phyloP scores from a whole-genome alignment of 805 yeast species.

The Cyberlindnera mrakii region DNA sequence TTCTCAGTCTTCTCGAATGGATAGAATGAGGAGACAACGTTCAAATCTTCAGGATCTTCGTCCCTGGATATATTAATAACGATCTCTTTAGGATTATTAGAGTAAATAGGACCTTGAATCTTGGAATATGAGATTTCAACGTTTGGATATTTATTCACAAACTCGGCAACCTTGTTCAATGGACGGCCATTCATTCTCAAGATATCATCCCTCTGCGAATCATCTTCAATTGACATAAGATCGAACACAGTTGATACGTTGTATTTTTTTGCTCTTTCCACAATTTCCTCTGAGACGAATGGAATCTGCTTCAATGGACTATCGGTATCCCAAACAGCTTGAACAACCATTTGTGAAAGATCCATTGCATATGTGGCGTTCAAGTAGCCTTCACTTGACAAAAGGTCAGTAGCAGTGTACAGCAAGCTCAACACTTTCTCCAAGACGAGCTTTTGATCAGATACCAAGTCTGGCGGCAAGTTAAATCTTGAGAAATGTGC shows the following conservation, averaged over 20 bases:
- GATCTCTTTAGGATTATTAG: constrained; percentile 44
- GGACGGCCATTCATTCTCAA: constrained; percentile 47
- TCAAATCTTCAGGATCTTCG: constrained; percentile 67
- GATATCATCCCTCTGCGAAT: constrained; percentile 58
- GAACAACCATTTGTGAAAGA: constrained; percentile 79
- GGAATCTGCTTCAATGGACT: constrained; percentile 81
- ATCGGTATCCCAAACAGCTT: constrained; percentile 80
- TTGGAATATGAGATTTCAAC: constrained; percentile 60
- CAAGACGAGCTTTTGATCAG: constrained; percentile 52
- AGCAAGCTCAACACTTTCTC: constrained; percentile 44
- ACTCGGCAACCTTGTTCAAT: constrained; percentile 68
- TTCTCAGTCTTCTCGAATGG: constrained; percentile 58
- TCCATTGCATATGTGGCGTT: constrained; percentile 83
- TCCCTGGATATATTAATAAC: constrained; percentile 55
- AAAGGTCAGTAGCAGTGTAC: constrained; percentile 64
- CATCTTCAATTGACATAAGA: constrained; percentile 70
- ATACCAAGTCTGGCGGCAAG: constrained; percentile 54
- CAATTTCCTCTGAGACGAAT: constrained; percentile 42
- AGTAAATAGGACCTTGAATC: constrained; percentile 32
- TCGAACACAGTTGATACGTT: constrained; percentile 73
- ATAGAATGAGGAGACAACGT: constrained; percentile 51
- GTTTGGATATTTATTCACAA: constrained; percentile 87
- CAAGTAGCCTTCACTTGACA: constrained; percentile 75
- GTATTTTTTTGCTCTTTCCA: constrained; percentile 47
- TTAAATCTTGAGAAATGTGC: constrained; percentile 68